Evolutionary conservation across 208 protist genomes (phyloP), one percentile per base, ranked within the genome.

Genomic region (Crithidia expoeki): DNA sequence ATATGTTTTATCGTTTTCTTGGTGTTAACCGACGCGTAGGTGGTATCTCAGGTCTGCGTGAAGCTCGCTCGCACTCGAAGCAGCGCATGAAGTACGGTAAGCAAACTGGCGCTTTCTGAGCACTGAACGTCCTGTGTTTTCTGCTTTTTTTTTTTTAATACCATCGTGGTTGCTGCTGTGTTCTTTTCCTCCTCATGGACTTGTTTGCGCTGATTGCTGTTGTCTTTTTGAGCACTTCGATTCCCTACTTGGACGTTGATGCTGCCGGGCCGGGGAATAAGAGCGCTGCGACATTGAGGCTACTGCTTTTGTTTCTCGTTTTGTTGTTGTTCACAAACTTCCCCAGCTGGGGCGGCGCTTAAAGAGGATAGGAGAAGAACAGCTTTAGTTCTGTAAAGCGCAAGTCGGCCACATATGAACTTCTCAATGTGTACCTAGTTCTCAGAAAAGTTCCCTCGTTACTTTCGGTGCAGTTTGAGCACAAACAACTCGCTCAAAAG

Each of bases 1-100:
- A 96, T 74, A 92, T 94, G 86, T 96, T 94, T 73, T 96, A 96
- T 76, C 84, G 84, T 21, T 96, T 96, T 36, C 66, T 96, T 1
- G 76, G 80, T 3, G 85, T 85, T n/a, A 94, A 96, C 62, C 68
- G 89, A 14, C 80, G 89, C 42, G 73, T 88, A 30, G 85, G 82
- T 21, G 86, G 84, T 42, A 92, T 92, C 33, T 89, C 80, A 9
- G 92, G 92, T 1, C 68, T 96, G 53, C 79, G 80, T 25, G 80
- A 93, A 63, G 78, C 86, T 21, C 67, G 89, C 12, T 52, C 79
- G 19, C 91, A 96, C 74, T 60, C 88, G 1, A 84, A 81, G 64
- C 77, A 89, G 70, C 85, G 83, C 47, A 96, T 94, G 91, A 90
- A 84, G 63, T 96, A 96, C 65, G 91, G 91, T 3, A 92, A 90